These are phyloP conservation scores for Backusella morwellensis DNA, from an alignment of 192 early-diverging fungal genomes.

Conservation along the genomic window DNA sequence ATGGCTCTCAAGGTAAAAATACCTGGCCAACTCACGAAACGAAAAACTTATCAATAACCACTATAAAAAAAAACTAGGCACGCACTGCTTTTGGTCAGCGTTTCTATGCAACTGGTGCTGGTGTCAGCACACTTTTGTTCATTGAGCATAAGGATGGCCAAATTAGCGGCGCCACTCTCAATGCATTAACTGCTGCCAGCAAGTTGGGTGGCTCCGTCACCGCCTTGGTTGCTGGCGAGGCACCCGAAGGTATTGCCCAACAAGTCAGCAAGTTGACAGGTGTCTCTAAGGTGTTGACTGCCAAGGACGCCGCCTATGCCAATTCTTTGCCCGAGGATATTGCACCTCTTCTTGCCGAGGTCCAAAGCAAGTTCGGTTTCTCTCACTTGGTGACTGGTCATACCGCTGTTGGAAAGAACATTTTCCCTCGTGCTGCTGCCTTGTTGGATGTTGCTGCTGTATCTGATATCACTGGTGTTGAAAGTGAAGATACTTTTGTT, in stretches of 20 bases:
- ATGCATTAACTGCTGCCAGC: conserved; percentile 84
- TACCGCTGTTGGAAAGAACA: conserved; percentile 91
- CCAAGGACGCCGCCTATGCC: conserved; percentile 75
- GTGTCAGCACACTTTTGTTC: conserved; percentile 75
- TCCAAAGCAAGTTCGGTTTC: conserved; percentile 67
- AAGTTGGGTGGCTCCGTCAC: conserved; percentile 78
- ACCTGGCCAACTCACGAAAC: neutral
- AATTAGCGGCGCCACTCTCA: conserved; percentile 71
- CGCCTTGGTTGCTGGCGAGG: conserved; percentile 84
- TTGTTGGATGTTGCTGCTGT: conserved; percentile 87
- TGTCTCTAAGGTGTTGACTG: conserved; percentile 79
- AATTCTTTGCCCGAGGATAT: conserved; percentile 80
- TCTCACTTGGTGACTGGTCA: conserved; percentile 89
- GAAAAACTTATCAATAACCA: neutral
- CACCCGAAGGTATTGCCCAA: conserved; percentile 63
- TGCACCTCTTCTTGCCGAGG: conserved; percentile 71
- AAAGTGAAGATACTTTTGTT: conserved; percentile 85
- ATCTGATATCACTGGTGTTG: conserved; percentile 86
- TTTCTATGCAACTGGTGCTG: conserved; percentile 48
- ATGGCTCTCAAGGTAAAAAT: conserved; percentile 10
- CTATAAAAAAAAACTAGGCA: conserved; percentile 11
- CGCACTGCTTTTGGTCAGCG: conserved; percentile 13
- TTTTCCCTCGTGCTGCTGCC: conserved; percentile 91
- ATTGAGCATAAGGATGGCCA: conserved; percentile 85
- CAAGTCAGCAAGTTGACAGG: conserved; percentile 61